A percentile compares a stretch with the other conserved stretches of the same genome.
Evolutionary conservation across 805 yeast species (phyloP).

Genomic region (Wickerhamomyces canadensis): DNA sequence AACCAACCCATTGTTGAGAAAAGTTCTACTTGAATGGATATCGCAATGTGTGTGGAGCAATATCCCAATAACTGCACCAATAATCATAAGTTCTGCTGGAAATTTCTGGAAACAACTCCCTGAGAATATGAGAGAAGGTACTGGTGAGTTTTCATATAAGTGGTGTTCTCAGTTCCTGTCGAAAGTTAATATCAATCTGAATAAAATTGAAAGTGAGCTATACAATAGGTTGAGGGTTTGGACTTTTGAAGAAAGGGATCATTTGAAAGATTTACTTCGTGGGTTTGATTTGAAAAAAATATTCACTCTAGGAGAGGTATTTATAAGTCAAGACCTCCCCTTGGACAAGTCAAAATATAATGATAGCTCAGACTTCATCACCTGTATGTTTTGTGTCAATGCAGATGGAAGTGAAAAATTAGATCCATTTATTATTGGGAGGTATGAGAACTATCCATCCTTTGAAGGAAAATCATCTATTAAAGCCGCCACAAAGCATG

Average conservation of each 20-base stretch:
- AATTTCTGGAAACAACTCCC: slow-evolving; percentile 61
- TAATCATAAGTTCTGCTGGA: slow-evolving; percentile 56
- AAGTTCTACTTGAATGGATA: slow-evolving; percentile 65
- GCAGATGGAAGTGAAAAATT: slow-evolving; percentile 59
- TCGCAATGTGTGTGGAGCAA: slow-evolving; percentile 63
- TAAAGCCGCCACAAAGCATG: slow-evolving; percentile 46
- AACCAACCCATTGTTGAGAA: slow-evolving; percentile 49
- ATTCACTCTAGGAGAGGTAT: slow-evolving; percentile 57
- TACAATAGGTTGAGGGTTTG: slow-evolving; percentile 48
- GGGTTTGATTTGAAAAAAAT: slow-evolving; percentile 46
- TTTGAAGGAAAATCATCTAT: slow-evolving; percentile 33
- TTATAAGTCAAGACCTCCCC: slow-evolving; percentile 53
- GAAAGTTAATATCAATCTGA: slow-evolving; percentile 46
- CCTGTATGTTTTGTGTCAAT: slow-evolving; percentile 59
- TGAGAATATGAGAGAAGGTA: slow-evolving; percentile 48
- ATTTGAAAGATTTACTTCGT: slow-evolving; percentile 39
- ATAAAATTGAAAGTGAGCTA: slow-evolving; percentile 39
- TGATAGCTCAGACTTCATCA: slow-evolving; percentile 37
- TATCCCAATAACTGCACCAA: slow-evolving; percentile 59
- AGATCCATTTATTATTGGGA: slow-evolving; percentile 56
- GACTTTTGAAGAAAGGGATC: slow-evolving; percentile 52
- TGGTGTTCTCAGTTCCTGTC: slow-evolving; percentile 45
- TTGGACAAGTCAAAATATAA: slow-evolving; percentile 48
- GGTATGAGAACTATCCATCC: slow-evolving; percentile 42
- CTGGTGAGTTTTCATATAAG: slow-evolving; percentile 58